Evolutionary conservation across 805 yeast genomes (phyloP).

Genomic region (Cyberlindnera euphorbiiphila): DNA sequence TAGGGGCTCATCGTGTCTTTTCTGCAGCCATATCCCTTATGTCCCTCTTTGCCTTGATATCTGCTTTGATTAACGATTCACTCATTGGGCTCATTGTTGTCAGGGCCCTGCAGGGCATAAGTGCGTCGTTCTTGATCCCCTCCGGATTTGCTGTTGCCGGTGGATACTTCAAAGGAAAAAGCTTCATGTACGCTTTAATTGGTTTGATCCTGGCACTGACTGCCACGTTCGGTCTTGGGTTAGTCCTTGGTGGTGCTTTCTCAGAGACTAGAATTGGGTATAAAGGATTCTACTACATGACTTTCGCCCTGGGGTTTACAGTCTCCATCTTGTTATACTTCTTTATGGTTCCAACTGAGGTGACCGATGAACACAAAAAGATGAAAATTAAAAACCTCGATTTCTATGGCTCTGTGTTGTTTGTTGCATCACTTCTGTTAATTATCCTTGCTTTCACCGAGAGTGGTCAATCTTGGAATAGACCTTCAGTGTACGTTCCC

Average conservation of each 20-base stretch:
- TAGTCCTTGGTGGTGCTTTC: constrained; percentile 44
- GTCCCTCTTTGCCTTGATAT: constrained; percentile 30
- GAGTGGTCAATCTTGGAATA: constrained; percentile 41
- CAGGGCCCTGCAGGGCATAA: constrained; percentile 43
- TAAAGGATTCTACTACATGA: constrained; percentile 35
- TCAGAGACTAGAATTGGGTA: constrained; percentile 35
- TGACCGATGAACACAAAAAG: constrained; percentile 22
- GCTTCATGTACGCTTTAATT: constrained; percentile 26
- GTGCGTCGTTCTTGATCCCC: constrained; percentile 40
- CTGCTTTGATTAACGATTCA: constrained; percentile 34
- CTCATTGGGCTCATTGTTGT: constrained; percentile 36
- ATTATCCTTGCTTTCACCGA: constrained; percentile 41
- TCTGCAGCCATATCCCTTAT: constrained; percentile 22
- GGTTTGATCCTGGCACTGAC: constrained; percentile 27
- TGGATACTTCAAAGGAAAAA: constrained; percentile 27
- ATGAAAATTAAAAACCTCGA: constrained; percentile 30
- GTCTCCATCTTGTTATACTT: constrained; percentile 26
- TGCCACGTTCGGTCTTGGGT: constrained; percentile 37
- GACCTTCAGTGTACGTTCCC: constrained; percentile 39
- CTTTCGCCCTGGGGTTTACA: constrained; percentile 31
- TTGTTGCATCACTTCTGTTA: constrained; percentile 34
- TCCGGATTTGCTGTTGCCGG: constrained; percentile 33
- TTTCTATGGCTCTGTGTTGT: constrained; percentile 30
- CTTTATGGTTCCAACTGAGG: constrained; percentile 29
- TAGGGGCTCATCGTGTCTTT: constrained; percentile 34